These are phyloP conservation scores for Mycena leptocephala DNA, from an alignment of 768 basidiomycete species.

Conservation along the genomic window DNA sequence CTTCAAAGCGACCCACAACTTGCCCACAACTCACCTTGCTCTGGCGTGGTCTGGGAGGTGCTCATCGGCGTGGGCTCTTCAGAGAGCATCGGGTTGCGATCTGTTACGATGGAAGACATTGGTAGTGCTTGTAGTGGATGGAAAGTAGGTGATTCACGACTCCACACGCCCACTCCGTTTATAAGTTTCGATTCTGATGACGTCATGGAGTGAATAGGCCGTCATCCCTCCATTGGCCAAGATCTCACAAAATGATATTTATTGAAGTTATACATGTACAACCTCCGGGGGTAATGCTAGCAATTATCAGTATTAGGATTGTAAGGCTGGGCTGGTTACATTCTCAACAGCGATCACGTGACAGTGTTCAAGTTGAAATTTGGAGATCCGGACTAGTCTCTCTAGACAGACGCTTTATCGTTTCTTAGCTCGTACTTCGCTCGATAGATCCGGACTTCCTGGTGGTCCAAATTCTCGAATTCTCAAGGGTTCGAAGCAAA, in stretches of 20 bases:
- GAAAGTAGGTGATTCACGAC: not conserved
- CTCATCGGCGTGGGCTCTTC: slow-evolving; percentile 4
- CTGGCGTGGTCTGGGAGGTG: not conserved
- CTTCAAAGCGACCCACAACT: too few species aligned
- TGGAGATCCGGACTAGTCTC: too few species aligned
- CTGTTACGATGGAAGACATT: slow-evolving; percentile 17
- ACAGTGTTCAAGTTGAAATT: not conserved
- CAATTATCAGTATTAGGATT: not conserved
- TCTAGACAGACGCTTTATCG: too few species aligned
- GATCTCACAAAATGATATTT: too few species aligned
- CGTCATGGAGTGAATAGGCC: not conserved
- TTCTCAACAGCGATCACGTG: not conserved
- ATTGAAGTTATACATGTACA: too few species aligned
- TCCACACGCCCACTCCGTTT: not conserved
- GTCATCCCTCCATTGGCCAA: too few species aligned
- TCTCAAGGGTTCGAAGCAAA: too few species aligned
- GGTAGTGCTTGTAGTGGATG: not conserved
- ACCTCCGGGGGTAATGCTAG: too few species aligned
- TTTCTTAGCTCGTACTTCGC: too few species aligned
- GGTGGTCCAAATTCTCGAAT: not conserved
- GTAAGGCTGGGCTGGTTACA: not conserved
- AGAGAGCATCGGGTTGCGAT: not conserved
- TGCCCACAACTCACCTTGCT: not conserved
- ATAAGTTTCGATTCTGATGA: not conserved
- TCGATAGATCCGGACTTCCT: not conserved